Conservation (phyloP, 164 flowering plant species). For the Annona cherimola region DNA sequence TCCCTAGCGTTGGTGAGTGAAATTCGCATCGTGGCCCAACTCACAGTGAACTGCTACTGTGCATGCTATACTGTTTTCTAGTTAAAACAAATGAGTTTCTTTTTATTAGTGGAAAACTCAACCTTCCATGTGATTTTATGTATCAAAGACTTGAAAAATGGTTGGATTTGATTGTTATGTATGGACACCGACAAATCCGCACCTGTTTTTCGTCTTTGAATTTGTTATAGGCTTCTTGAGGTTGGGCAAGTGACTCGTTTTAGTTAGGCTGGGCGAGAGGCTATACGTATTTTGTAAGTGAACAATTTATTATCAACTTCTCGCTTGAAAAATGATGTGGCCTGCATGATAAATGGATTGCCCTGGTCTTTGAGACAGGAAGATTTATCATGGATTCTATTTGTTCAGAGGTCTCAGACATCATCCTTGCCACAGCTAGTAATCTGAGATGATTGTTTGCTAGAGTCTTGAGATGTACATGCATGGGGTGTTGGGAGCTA, state of each 20-base stretch:
- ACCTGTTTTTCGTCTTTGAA: not conserved
- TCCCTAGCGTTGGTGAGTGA: too few species aligned
- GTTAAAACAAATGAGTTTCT: not conserved
- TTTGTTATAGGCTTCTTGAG: too few species aligned
- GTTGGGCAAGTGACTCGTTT: too few species aligned
- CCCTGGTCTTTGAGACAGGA: not conserved
- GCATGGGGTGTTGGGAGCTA: not conserved
- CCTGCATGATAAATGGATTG: too few species aligned
- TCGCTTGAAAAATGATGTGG: too few species aligned
- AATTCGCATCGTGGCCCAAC: not conserved
- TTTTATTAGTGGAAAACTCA: not conserved
- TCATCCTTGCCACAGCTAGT: not conserved
- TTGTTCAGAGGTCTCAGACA: not conserved
- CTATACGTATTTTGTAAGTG: not conserved
- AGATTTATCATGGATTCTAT: not conserved
- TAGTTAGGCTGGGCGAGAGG: not conserved
- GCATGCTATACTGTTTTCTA: not conserved
- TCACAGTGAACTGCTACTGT: not conserved
- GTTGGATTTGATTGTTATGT: not conserved
- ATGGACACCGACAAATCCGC: not conserved
- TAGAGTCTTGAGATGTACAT: not conserved
- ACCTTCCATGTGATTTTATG: not conserved
- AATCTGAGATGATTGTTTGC: not conserved
- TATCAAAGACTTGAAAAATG: not conserved
- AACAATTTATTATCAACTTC: too few species aligned